Evolutionary conservation across 2,329 filamentous ascomycete genomes (phyloP).

Genomic region (Hypocrella siamensis): DNA sequence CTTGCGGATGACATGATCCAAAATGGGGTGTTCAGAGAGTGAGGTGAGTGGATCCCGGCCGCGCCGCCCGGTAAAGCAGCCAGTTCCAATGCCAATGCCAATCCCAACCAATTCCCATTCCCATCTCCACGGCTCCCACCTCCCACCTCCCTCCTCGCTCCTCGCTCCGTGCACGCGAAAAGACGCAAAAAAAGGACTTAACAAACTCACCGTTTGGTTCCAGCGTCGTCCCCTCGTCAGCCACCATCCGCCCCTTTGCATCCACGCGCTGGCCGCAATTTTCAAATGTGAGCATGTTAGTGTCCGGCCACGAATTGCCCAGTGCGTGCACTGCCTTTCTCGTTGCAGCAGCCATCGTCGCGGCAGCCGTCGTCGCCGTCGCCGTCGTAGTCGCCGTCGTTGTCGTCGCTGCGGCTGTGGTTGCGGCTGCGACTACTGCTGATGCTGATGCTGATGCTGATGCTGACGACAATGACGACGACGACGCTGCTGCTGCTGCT

Average conservation of each 20-base stretch:
- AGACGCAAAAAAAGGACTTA: too few relatives aligned
- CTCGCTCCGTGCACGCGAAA: too few relatives aligned
- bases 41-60: slow-evolving; percentile 4
- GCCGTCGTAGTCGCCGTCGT: slow-evolving; percentile 4
- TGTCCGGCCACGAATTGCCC: slow-evolving; percentile 37
- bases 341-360: slow-evolving; percentile 4
- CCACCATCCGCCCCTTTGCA: slow-evolving; percentile 56
- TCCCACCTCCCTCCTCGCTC: too few relatives aligned
- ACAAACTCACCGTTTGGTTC: slow-evolving; percentile 64
- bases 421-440: slow-evolving; percentile 30
- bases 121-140: too few relatives aligned
- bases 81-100: slow-evolving; percentile 1
- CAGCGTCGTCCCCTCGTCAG: slow-evolving; percentile 80
- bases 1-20: too few relatives aligned
- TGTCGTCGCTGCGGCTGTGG: slow-evolving; percentile 9
- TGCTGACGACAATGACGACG: too few relatives aligned
- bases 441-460: slow-evolving; percentile 30
- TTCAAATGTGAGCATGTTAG: slow-evolving; percentile 83
- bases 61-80: slow-evolving; percentile 4
- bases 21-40: slow-evolving; percentile 1
- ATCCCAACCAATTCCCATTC: slow-evolving; percentile 1
- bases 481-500: slow-evolving; percentile 9
- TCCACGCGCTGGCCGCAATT: slow-evolving; percentile 52
- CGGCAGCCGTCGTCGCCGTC: slow-evolving; percentile 5
- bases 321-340: slow-evolving; percentile 19